Evolutionary conservation across 2,329 filamentous ascomycete species (phyloP).

Genomic region (Aspergillus terreus): DNA sequence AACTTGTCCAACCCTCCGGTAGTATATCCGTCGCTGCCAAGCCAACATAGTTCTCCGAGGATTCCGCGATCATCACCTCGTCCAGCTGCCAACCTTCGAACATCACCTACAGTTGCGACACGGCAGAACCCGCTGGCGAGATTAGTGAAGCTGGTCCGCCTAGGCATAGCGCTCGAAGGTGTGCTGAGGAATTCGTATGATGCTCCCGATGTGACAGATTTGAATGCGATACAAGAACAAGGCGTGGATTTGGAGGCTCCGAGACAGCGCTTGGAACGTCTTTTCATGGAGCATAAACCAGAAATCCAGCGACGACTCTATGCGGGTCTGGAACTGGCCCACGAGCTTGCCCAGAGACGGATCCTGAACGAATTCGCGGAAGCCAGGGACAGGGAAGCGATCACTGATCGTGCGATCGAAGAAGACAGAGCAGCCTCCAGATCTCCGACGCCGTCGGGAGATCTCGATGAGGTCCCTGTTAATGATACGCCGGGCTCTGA

Average conservation of each 20-base stretch:
- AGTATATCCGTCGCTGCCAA: not conserved
- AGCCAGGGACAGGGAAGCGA: not conserved
- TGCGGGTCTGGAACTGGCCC: not conserved
- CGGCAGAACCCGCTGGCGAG: conserved; percentile 22
- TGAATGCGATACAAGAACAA: not conserved
- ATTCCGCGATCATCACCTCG: conserved; percentile 6
- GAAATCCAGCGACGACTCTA: not conserved
- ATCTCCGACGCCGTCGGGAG: conserved; percentile 9
- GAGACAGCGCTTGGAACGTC: not conserved
- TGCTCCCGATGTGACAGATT: not conserved
- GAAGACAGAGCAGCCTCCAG: not conserved
- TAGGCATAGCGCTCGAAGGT: conserved; percentile 36
- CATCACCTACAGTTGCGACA: not conserved
- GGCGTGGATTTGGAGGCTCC: not conserved
- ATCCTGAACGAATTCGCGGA: conserved; percentile 1
- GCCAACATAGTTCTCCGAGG: not conserved
- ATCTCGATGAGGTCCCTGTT: not conserved
- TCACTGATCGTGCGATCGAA: too few relatives aligned
- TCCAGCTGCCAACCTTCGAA: conserved; percentile 7
- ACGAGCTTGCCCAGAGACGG: not conserved
- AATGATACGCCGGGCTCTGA: conserved; percentile 15
- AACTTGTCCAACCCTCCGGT: not conserved
- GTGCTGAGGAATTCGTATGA: conserved; percentile 22
- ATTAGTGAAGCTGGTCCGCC: conserved; percentile 33
- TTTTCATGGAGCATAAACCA: not conserved